phyloP scores from a whole-genome alignment of 345 rosid species.

The thale cress (Arabidopsis thaliana) region DNA sequence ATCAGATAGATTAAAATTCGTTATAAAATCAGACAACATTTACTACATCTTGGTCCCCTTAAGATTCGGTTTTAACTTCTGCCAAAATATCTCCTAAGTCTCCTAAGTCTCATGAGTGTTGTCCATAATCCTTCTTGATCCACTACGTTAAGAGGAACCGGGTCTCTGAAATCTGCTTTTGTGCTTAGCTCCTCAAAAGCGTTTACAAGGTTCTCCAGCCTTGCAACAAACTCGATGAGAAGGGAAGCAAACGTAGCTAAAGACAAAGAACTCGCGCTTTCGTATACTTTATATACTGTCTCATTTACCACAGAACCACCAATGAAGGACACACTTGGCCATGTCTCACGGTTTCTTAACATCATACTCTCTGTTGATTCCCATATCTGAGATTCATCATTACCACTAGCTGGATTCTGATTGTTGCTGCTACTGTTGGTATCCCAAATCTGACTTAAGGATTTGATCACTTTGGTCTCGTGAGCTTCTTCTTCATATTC shows the following conservation, averaged over 20 bases:
- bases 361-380: slow-evolving; percentile 48
- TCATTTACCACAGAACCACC: slow-evolving; percentile 41
- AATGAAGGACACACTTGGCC: slow-evolving; percentile 65
- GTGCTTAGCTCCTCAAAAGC: slow-evolving; percentile 70
- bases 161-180: slow-evolving; percentile 65
- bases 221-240: slow-evolving; percentile 83
- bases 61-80: background rate
- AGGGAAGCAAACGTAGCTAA: slow-evolving; percentile 80
- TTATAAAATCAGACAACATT: background rate
- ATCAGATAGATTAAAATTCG: background rate
- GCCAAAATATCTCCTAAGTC: slow-evolving; percentile 43
- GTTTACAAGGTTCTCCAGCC: slow-evolving; percentile 73
- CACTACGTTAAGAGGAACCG: slow-evolving; percentile 1
- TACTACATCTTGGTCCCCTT: background rate
- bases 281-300: slow-evolving; percentile 63
- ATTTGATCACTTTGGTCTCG: slow-evolving; percentile 53
- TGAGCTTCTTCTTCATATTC: slow-evolving; percentile 34
- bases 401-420: slow-evolving; percentile 21
- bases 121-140: slow-evolving; percentile 46
- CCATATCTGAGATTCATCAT: slow-evolving; percentile 36
- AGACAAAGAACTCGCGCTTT: slow-evolving; percentile 83
- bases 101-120: slow-evolving; percentile 39
- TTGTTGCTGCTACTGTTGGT: slow-evolving; percentile 39
- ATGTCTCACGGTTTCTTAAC: slow-evolving; percentile 46
- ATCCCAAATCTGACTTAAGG: slow-evolving; percentile 59